Evolutionary conservation across 1,284 basidiomycete species (phyloP).

Genomic region (Inonotus hispidus): DNA sequence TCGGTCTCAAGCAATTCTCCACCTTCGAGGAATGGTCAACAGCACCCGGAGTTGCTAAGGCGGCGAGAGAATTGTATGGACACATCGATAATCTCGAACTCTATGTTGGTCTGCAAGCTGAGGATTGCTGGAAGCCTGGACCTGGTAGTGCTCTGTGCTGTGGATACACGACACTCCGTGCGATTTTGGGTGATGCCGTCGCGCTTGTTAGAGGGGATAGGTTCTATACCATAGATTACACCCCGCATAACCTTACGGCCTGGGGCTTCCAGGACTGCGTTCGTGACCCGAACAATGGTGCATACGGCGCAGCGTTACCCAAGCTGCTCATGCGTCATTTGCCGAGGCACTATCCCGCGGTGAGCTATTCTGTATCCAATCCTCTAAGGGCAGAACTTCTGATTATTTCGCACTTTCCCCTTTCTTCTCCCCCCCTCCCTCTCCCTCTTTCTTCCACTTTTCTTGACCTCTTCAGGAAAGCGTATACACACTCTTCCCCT

Average conservation of each 20-base stretch:
- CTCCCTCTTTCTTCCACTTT: neutral
- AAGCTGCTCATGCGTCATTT: conserved; percentile 42
- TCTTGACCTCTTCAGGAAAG: conserved; percentile 11
- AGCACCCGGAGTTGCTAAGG: conserved; percentile 40
- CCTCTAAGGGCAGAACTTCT: neutral
- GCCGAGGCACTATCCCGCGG: conserved; percentile 38
- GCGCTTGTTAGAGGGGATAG: conserved; percentile 38
- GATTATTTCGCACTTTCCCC: too few relatives aligned
- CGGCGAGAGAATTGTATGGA: conserved; percentile 45
- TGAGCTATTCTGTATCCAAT: neutral
- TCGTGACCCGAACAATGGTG: conserved; percentile 24
- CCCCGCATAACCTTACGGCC: conserved; percentile 29
- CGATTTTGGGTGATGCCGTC: conserved; percentile 46
- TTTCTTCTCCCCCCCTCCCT: too few relatives aligned
- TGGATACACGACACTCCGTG: conserved; percentile 42
- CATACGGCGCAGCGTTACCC: conserved; percentile 23
- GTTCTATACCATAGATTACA: conserved; percentile 33
- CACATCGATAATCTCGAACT: conserved; percentile 51
- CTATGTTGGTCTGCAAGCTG: conserved; percentile 33
- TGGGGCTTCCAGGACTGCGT: conserved; percentile 28
- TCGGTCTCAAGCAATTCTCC: conserved; percentile 39
- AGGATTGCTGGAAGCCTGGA: conserved; percentile 47
- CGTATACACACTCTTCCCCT: conserved; percentile 43
- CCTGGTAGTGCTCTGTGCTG: conserved; percentile 44
- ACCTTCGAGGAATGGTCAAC: conserved; percentile 54